Evolutionary conservation across 2,329 filamentous ascomycete species (phyloP).

Genomic region (Chalara sp.): DNA sequence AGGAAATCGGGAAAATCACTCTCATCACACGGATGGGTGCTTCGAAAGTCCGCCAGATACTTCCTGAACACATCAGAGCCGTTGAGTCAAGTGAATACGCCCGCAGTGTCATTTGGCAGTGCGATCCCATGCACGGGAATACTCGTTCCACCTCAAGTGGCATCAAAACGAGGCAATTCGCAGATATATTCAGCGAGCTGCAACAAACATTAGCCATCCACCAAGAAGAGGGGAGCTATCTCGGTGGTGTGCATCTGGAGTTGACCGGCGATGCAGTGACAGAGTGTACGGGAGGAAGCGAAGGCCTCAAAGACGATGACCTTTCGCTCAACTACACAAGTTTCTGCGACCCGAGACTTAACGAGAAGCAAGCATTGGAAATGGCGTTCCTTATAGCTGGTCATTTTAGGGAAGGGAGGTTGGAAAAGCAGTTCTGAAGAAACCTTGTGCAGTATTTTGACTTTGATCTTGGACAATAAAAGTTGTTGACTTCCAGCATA

Average conservation of each 20-base stretch:
- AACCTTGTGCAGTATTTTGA: too few relatives aligned
- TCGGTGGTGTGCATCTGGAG: constrained; percentile 92
- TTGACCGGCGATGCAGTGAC: constrained; percentile 94
- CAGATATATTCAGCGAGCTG: constrained; percentile 82
- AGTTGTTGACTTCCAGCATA: too few relatives aligned
- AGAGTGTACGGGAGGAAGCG: constrained; percentile 88
- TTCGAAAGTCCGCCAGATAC: constrained; percentile 63
- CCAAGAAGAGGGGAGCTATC: constrained; percentile 72
- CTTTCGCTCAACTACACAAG: constrained; percentile 87
- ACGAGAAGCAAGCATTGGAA: constrained; percentile 96
- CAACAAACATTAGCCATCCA: constrained; percentile 79
- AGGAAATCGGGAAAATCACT: constrained; percentile 87
- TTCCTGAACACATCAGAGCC: constrained; percentile 81
- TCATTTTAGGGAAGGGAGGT: constrained; percentile 35
- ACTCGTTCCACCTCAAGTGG: constrained; percentile 63
- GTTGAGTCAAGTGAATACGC: constrained; percentile 71
- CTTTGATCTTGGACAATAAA: too few relatives aligned
- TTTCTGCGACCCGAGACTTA: constrained; percentile 90
- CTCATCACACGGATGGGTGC: constrained; percentile 94
- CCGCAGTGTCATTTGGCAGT: constrained; percentile 82
- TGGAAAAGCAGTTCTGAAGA: background rate
- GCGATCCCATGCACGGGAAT: constrained; percentile 96
- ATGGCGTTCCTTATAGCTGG: constrained; percentile 89
- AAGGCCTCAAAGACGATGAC: constrained; percentile 81
- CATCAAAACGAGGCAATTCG: constrained; percentile 89